A percentile compares a stretch with the other conserved stretches of the same genome.
Evolutionary conservation across 2,329 filamentous ascomycete species (phyloP).

Genomic region (Mycosphaerella sp.): DNA sequence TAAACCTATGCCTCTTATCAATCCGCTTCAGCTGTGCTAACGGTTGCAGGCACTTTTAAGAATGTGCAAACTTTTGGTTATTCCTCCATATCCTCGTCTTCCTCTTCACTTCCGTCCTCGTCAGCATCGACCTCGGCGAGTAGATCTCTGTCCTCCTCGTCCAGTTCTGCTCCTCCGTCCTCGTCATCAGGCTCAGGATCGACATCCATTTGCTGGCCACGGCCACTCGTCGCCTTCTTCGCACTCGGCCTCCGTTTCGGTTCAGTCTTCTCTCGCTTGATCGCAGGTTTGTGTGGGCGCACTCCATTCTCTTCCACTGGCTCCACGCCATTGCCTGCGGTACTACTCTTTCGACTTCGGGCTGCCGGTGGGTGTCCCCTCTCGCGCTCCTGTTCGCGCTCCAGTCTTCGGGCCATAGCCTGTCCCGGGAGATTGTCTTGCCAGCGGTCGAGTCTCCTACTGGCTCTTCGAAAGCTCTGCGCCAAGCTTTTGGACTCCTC

Average conservation of each 20-base stretch:
- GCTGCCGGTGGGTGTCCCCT: neutral
- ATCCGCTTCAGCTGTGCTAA: too few relatives aligned
- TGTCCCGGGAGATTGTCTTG: slow-evolving; percentile 31
- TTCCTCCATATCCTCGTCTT: slow-evolving; percentile 29
- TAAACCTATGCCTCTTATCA: too few relatives aligned
- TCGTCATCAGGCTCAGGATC: slow-evolving; percentile 25
- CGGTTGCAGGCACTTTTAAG: neutral
- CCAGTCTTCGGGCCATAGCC: slow-evolving; percentile 24
- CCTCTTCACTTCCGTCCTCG: slow-evolving; percentile 35
- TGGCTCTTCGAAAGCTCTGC: slow-evolving; percentile 57
- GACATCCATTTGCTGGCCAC: slow-evolving; percentile 16
- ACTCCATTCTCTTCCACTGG: slow-evolving; percentile 10
- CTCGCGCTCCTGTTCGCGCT: slow-evolving; percentile 16
- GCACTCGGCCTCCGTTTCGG: slow-evolving; percentile 7
- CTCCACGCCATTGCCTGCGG: slow-evolving; percentile 10
- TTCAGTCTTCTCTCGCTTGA: slow-evolving; percentile 3
- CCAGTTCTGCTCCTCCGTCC: slow-evolving; percentile 30
- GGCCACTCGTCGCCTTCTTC: slow-evolving; percentile 18
- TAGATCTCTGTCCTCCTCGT: slow-evolving; percentile 36
- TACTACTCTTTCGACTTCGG: slow-evolving; percentile 14
- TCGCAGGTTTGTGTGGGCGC: slow-evolving; percentile 2
- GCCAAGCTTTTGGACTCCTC: slow-evolving; percentile 64
- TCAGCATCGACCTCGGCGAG: slow-evolving; percentile 35
- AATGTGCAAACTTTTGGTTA: neutral
- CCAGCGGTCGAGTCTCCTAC: slow-evolving; percentile 66